Percentiles rank a stretch among this genome's conserved stretches.
phyloP scores from a whole-genome alignment of 2,329 filamentous ascomycete species.

The Diaporthe ilicicola region DNA sequence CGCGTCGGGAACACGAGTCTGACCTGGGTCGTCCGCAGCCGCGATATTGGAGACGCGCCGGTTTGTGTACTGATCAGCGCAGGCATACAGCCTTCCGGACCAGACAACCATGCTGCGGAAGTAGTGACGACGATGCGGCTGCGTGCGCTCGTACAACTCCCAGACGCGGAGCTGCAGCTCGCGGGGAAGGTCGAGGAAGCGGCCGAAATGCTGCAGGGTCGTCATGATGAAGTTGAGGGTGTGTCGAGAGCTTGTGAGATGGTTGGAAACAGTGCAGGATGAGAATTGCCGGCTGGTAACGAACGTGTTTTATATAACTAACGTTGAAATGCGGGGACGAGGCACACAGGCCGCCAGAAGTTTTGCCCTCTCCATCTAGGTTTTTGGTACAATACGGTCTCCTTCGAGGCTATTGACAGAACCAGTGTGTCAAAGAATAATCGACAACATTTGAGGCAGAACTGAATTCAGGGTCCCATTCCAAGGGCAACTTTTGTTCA shows the following conservation, averaged over 20 bases:
- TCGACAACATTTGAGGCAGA: too few relatives aligned
- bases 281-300: conserved; percentile 43
- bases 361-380: neutral
- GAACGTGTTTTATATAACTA: conserved; percentile 25
- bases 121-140: neutral
- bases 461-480: too few relatives aligned
- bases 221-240: neutral
- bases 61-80: neutral
- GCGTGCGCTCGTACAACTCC: neutral
- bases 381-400: too few relatives aligned
- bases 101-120: neutral
- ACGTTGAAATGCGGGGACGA: too few relatives aligned
- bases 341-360: neutral
- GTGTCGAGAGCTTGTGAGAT: too few relatives aligned
- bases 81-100: neutral
- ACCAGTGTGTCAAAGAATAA: too few relatives aligned
- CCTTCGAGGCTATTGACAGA: too few relatives aligned
- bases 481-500: too few relatives aligned
- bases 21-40: neutral
- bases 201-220: neutral
- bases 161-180: neutral
- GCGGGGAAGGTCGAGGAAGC: neutral
- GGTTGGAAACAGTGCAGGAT: neutral
- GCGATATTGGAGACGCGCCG: neutral
- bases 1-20: neutral